Base-by-base conservation (phyloP, 192 early-diverging fungal species). In the Linnemannia elongata region DNA sequence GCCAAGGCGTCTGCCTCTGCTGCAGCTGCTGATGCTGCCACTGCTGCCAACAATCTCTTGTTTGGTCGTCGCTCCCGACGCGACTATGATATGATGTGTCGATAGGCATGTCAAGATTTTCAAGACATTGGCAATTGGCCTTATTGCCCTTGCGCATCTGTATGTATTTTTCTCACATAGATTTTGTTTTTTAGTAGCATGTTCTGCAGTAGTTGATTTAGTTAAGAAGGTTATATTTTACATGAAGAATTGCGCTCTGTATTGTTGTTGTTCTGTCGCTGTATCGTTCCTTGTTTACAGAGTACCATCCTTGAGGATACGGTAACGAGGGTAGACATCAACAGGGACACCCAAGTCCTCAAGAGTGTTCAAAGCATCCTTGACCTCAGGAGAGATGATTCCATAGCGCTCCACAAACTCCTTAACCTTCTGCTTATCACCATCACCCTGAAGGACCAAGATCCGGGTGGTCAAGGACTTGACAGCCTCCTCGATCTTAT, bases 391-490 rank as follows among this genome's bases (percentile, higher is more conserved):
- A 18, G 88, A 78, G 49, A 93, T 81, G 1, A 82, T 74, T 18
- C 92, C 94, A 60, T 94, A 95, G 69, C 87, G 80, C 10, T 87
- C 80, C 17, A 87, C 91, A 83, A 96, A 96, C 41, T 71, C 91
- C 41, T 88, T 89, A 12, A 94, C 94, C 9, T 88, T 78, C 33
- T 85, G 72, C 82, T 94, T 94, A 78, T 93, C 91, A 71, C 95
- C 95, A 80, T 95, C 88, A 12, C 94, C 95, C 90, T 96, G 94
- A 33, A 95, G 90, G 39, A 95, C 83, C 84, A 96, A 88, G 45
- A 96, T 94, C 38, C 93, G 91, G 8, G 83, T 89, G 0, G 95
- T 94, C 81, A 96, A 82, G 27, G 92, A 89, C 44, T 82, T 47
- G 1, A 96, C 95, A 1, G 91, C 94, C 27, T 84, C 69, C 30